Percentiles rank a stretch among this genome's conserved stretches.
Conservation (phyloP, 352 stramenopile genomes). For the Hyaloperonospora arabidopsidis region DNA sequence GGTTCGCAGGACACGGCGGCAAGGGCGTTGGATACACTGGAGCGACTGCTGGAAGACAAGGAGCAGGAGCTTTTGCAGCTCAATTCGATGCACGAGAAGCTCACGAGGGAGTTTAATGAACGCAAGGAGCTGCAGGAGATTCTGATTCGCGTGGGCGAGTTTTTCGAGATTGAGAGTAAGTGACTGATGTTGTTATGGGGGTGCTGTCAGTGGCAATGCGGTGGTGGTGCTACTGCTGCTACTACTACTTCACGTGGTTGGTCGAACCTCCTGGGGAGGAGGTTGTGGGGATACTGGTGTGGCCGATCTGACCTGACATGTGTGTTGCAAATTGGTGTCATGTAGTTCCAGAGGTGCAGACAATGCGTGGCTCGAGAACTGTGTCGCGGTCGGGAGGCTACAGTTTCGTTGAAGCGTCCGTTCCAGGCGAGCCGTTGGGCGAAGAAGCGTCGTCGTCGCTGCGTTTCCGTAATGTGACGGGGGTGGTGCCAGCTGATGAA, state of each 20-base stretch:
- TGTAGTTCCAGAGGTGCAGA: constrained; percentile 46
- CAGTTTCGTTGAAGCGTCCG: constrained; percentile 33
- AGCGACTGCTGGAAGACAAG: constrained; percentile 93
- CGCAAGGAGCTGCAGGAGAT: constrained; percentile 84
- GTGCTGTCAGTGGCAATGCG: background rate
- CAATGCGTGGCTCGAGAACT: constrained; percentile 47
- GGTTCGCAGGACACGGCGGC: constrained; percentile 72
- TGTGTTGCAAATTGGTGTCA: background rate
- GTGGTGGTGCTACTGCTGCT: background rate
- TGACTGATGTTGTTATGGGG: constrained; percentile 1
- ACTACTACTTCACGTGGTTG: too few species aligned
- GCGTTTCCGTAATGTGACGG: constrained; percentile 91
- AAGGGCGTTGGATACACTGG: constrained; percentile 90
- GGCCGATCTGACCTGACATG: background rate
- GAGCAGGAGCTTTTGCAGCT: constrained; percentile 94
- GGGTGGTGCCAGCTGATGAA: constrained; percentile 90
- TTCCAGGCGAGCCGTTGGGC: constrained; percentile 7
- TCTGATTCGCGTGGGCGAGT: constrained; percentile 65
- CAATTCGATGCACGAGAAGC: constrained; percentile 96
- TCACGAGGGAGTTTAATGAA: constrained; percentile 97
- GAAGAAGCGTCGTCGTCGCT: constrained; percentile 46
- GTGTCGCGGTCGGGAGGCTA: constrained; percentile 47
- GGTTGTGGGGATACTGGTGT: too few species aligned
- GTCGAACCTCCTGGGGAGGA: too few species aligned
- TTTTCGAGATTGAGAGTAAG: constrained; percentile 80